Evolutionary conservation across 2,329 filamentous ascomycete species (phyloP).

Genomic region (Clonostachys rosea): DNA sequence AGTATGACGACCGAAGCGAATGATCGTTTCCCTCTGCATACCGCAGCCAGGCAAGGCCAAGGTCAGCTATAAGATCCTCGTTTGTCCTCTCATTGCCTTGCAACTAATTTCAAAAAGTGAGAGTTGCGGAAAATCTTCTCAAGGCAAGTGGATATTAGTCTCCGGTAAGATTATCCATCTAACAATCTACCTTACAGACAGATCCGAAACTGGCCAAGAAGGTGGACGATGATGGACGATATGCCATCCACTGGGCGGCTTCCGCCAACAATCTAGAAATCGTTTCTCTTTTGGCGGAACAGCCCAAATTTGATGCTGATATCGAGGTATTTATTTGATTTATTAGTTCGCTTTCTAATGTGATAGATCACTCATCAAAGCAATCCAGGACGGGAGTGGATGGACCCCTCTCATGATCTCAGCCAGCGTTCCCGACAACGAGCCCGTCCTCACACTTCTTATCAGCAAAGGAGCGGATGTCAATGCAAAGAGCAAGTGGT

Average conservation of each 20-base stretch:
- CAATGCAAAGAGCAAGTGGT: constrained; percentile 61
- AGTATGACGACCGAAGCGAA: constrained; percentile 20
- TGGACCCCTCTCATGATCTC: constrained; percentile 87
- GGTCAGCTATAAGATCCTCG: constrained; percentile 40
- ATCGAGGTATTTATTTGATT: constrained; percentile 50
- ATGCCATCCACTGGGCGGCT: constrained; percentile 91
- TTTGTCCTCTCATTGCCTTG: not conserved
- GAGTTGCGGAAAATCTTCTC: constrained; percentile 5
- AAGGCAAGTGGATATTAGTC: constrained; percentile 1
- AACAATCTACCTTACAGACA: constrained; percentile 40
- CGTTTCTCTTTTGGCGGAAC: constrained; percentile 64
- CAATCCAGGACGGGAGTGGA: constrained; percentile 62
- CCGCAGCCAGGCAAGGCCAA: constrained; percentile 79
- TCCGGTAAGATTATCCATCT: not conserved
- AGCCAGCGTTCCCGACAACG: constrained; percentile 67
- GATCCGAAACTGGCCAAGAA: constrained; percentile 71
- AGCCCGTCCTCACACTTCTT: constrained; percentile 63
- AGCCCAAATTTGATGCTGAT: constrained; percentile 77
- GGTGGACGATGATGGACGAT: constrained; percentile 81
- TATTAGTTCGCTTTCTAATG: not conserved
- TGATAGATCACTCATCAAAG: not conserved
- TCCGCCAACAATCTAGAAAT: constrained; percentile 78
- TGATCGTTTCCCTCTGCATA: constrained; percentile 78
- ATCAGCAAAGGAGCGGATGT: constrained; percentile 67
- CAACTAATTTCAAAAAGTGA: not conserved